These are phyloP conservation scores for Penicillium cosmopolitanum DNA, from an alignment of 495 filamentous ascomycete species.

Conservation along the genomic window DNA sequence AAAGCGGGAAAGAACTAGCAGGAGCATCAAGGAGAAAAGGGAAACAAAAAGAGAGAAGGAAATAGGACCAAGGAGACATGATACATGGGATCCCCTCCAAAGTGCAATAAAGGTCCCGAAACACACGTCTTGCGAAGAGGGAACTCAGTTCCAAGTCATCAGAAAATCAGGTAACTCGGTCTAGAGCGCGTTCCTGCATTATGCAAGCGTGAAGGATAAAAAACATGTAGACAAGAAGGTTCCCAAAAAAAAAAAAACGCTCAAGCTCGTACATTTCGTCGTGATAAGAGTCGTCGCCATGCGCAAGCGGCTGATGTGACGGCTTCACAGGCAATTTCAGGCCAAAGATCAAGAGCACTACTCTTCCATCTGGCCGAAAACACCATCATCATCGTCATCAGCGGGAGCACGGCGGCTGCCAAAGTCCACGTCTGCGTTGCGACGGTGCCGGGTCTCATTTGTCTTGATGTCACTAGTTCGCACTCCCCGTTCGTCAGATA, in stretches of 20 bases:
- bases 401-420: conserved; percentile 65
- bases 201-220: conserved; percentile 27
- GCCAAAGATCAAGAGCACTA: conserved; percentile 39
- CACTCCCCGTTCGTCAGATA: conserved; percentile 51
- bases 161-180: conserved; percentile 5
- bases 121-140: conserved; percentile 24
- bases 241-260: conserved; percentile 40
- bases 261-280: conserved; percentile 50
- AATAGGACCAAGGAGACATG: conserved; percentile 35
- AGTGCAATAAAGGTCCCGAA: conserved; percentile 25
- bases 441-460: conserved; percentile 51
- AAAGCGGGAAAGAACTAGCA: conserved; percentile 14
- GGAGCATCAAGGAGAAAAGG: conserved; percentile 1
- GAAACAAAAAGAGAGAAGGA: conserved; percentile 18
- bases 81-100: conserved; percentile 32
- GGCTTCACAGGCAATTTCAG: not conserved
- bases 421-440: conserved; percentile 79
- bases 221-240: conserved; percentile 36
- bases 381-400: conserved; percentile 91
- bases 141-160: not conserved
- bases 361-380: conserved; percentile 97
- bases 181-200: conserved; percentile 20
- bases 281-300: conserved; percentile 29
- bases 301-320: conserved; percentile 11
- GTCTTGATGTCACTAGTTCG: conserved; percentile 38